A percentile compares a stretch with the other conserved stretches of the same genome.
Conservation (phyloP, 1,284 basidiomycete genomes). For the Cronartium quercuum region DNA sequence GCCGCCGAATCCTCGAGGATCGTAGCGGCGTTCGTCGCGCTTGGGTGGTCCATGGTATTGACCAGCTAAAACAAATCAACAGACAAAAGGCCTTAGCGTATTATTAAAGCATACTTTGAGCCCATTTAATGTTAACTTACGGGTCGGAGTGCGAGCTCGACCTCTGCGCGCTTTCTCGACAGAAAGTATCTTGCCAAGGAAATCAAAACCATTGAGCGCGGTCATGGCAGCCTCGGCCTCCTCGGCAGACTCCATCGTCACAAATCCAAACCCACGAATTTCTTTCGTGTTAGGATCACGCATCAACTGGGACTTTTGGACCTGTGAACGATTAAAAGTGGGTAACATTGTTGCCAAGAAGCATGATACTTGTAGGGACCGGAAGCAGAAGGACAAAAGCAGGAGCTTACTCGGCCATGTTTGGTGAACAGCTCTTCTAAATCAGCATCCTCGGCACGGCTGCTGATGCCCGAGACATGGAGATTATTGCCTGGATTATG, state of each 20-base stretch:
- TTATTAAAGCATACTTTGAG: background rate
- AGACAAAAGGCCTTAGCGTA: conserved; percentile 52
- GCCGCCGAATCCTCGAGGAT: conserved; percentile 65
- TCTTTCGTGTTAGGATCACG: conserved; percentile 92
- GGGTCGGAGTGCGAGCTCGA: conserved; percentile 8
- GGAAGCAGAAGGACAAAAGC: background rate
- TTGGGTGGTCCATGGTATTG: conserved; percentile 38
- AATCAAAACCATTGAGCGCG: conserved; percentile 69
- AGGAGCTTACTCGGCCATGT: conserved; percentile 68
- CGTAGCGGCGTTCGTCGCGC: conserved; percentile 66
- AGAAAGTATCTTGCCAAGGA: conserved; percentile 74
- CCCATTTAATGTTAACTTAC: conserved; percentile 14
- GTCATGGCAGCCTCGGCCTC: conserved; percentile 85
- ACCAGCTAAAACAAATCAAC: conserved; percentile 40
- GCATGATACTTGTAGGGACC: background rate
- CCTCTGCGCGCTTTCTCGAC: conserved; percentile 68
- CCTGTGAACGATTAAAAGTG: conserved; percentile 44
- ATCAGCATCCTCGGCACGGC: conserved; percentile 71
- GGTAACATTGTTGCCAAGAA: background rate
- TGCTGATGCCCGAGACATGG: conserved; percentile 81
- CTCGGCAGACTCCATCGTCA: conserved; percentile 79
- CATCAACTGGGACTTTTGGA: conserved; percentile 78
- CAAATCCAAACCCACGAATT: conserved; percentile 94
- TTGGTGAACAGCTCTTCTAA: conserved; percentile 82
- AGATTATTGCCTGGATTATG: conserved; percentile 90